Conservation (phyloP, 2,329 filamentous ascomycete genomes). For the Teratosphaeria pseudoeucalypti region DNA sequence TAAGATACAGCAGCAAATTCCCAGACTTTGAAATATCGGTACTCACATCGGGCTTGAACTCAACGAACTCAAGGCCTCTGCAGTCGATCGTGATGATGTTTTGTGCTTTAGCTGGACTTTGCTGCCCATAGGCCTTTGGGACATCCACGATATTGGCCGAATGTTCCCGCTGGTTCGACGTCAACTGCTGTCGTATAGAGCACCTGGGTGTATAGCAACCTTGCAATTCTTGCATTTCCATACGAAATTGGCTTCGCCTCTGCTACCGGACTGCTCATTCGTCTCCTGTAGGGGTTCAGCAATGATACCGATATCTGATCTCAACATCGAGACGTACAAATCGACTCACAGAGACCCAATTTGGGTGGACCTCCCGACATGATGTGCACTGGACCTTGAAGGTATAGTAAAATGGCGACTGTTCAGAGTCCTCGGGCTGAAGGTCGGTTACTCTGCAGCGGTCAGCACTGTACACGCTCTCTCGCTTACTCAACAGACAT, state of each 20-base stretch:
- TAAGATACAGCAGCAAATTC: neutral
- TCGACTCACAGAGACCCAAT: conserved; percentile 74
- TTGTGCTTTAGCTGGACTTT: conserved; percentile 61
- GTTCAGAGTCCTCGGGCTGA: conserved; percentile 69
- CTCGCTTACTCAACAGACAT: conserved; percentile 15
- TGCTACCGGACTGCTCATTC: conserved; percentile 84
- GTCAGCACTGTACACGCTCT: neutral
- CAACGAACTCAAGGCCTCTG: conserved; percentile 80
- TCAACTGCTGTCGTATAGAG: neutral
- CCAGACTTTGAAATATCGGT: neutral
- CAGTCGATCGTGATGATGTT: conserved; percentile 89
- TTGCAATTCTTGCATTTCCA: conserved; percentile 99
- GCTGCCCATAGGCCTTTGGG: conserved; percentile 60
- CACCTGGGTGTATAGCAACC: conserved; percentile 38
- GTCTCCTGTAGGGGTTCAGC: conserved; percentile 50
- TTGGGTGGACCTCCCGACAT: conserved; percentile 81
- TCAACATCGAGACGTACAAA: conserved; percentile 54
- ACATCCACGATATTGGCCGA: conserved; percentile 72
- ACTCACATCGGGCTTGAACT: conserved; percentile 75
- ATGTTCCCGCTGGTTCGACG: conserved; percentile 56
- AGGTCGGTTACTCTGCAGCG: conserved; percentile 74
- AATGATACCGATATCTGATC: neutral
- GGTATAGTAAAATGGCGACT: conserved; percentile 86
- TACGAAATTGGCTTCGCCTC: conserved; percentile 97
- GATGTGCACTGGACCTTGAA: conserved; percentile 99